Evolutionary conservation across 257 asterid species (phyloP).

Genomic region (Apocynum venetum): DNA sequence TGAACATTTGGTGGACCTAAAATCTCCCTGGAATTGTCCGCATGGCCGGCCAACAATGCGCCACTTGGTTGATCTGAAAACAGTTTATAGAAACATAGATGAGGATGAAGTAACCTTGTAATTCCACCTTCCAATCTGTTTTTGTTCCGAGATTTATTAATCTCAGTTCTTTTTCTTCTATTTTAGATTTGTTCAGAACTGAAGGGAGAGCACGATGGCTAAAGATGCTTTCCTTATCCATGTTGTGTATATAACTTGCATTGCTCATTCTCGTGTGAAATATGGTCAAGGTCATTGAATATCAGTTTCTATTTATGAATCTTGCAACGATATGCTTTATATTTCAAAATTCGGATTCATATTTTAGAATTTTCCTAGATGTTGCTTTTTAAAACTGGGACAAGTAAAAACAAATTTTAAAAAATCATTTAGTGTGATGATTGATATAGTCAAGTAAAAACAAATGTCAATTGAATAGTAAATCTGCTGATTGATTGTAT

Average conservation of each 20-base stretch:
- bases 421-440: too few species aligned
- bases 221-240: neutral
- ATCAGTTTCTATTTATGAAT: too few species aligned
- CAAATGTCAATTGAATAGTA: too few species aligned
- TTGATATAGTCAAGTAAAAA: too few species aligned
- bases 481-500: too few species aligned
- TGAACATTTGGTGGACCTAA: slow-evolving; percentile 63
- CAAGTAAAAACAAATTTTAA: too few species aligned
- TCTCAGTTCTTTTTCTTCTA: neutral
- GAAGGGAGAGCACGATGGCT: neutral
- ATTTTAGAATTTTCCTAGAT: too few species aligned
- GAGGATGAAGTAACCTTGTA: slow-evolving; percentile 28
- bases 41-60: slow-evolving; percentile 99
- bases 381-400: too few species aligned
- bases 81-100: slow-evolving; percentile 33
- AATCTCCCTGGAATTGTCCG: slow-evolving; percentile 99
- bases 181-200: neutral
- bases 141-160: neutral
- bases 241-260: neutral
- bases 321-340: too few species aligned
- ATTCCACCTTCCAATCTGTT: neutral
- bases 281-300: too few species aligned
- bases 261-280: too few species aligned
- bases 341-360: too few species aligned
- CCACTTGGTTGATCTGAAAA: slow-evolving; percentile 76